A percentile compares a stretch with the other conserved stretches of the same genome.
These are phyloP conservation scores for Neckera pumila DNA, from an alignment of 225 moss, liverwort and hornwort species.

Conservation along the genomic window DNA sequence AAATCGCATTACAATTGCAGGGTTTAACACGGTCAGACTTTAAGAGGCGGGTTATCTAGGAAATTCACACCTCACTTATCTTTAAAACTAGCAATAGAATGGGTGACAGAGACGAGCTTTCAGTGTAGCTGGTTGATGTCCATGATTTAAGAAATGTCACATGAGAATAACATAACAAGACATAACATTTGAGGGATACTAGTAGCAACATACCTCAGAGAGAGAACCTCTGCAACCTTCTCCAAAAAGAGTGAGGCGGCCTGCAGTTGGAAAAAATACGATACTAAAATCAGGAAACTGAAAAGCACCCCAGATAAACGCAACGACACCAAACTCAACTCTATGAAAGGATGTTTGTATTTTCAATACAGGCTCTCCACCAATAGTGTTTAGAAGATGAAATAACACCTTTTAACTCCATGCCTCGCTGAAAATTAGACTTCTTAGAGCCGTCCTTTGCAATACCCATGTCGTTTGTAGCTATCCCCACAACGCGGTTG, in stretches of 20 bases:
- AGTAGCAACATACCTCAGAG: constrained; percentile 38
- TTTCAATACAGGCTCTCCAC: not conserved
- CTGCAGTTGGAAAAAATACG: constrained; percentile 12
- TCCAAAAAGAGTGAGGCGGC: constrained; percentile 63
- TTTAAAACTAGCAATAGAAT: not conserved
- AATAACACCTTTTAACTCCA: constrained; percentile 55
- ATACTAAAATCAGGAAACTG: not conserved
- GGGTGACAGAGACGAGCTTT: not conserved
- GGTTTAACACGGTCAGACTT: not conserved
- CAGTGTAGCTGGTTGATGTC: not conserved
- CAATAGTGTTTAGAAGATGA: not conserved
- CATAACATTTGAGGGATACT: not conserved
- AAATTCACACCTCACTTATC: not conserved
- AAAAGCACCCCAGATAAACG: not conserved
- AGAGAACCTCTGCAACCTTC: constrained; percentile 86
- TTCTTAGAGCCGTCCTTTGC: constrained; percentile 67
- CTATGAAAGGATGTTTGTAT: not conserved
- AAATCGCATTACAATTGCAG: not conserved
- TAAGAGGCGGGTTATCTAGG: too few relatives aligned
- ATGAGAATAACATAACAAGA: not conserved
- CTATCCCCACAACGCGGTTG: constrained; percentile 57
- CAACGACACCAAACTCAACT: not conserved
- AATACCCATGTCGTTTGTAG: constrained; percentile 77
- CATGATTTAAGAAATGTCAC: not conserved
- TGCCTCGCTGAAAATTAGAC: constrained; percentile 56